A percentile compares a stretch with the other conserved stretches of the same genome.
Conservation (phyloP, 2,329 filamentous ascomycete genomes). For the Dactylellina drechsleri region DNA sequence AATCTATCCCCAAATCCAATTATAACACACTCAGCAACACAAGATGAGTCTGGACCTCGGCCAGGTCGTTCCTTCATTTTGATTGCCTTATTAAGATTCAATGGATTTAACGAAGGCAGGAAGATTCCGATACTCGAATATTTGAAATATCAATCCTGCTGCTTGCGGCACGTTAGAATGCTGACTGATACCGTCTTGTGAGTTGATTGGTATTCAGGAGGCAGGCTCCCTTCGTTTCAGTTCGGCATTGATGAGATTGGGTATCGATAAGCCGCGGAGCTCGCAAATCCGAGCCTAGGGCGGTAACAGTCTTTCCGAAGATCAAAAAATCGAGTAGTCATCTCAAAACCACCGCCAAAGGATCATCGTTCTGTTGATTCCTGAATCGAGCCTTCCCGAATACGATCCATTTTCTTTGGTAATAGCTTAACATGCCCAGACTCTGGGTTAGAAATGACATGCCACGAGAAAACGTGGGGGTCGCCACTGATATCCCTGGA, state of each 20-base stretch:
- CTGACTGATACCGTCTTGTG: not conserved
- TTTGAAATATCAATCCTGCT: not conserved
- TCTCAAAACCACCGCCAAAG: too few species aligned
- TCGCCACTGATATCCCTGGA: not conserved
- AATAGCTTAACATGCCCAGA: not conserved
- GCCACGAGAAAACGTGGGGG: not conserved
- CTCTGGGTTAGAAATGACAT: too few species aligned
- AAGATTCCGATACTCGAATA: not conserved
- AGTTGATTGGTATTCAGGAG: slow-evolving; percentile 4
- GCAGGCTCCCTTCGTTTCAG: too few species aligned
- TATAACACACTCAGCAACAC: slow-evolving; percentile 26
- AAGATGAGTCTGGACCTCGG: not conserved
- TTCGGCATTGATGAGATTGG: too few species aligned
- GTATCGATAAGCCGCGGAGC: too few species aligned
- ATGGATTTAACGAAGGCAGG: not conserved
- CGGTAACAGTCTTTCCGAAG: too few species aligned
- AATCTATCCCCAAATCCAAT: not conserved
- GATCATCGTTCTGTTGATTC: too few species aligned
- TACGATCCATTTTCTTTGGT: not conserved
- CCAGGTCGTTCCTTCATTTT: too few species aligned
- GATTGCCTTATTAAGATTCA: too few species aligned
- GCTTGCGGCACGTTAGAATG: not conserved
- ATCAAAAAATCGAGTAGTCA: not conserved
- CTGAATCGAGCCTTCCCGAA: not conserved
- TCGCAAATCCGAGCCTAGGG: too few species aligned